phyloP scores from a whole-genome alignment of 2,329 filamentous ascomycete species.

The Pezicula rhizophila region DNA sequence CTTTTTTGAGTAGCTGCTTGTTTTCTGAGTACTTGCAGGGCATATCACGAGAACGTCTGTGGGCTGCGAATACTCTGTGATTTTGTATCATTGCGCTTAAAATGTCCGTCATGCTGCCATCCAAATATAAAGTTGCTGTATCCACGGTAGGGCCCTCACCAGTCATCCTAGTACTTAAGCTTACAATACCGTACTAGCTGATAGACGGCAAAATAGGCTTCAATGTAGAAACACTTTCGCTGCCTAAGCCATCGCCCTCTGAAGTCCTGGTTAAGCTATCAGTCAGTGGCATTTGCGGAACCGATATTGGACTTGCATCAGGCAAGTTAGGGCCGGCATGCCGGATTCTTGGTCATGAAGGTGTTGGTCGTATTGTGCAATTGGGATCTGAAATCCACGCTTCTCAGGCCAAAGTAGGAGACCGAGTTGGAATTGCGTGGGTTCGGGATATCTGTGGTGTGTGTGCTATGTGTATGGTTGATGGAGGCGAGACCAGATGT shows the following conservation, averaged over 20 bases:
- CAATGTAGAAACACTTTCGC: neutral
- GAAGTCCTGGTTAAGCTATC: conserved; percentile 9
- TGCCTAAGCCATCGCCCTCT: conserved; percentile 2
- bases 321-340: conserved; percentile 6
- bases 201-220: neutral
- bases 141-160: no score
- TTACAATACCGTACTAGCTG: no score
- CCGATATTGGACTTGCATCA: conserved; percentile 8
- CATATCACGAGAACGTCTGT: no score
- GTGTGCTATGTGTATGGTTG: conserved; percentile 31
- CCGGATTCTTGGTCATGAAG: conserved; percentile 49
- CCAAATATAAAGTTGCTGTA: no score
- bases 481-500: conserved; percentile 32
- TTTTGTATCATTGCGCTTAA: no score
- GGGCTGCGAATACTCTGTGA: no score
- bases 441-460: conserved; percentile 8
- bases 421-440: conserved; percentile 58
- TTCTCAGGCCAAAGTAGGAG: conserved; percentile 50
- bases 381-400: conserved; percentile 50
- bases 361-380: conserved; percentile 56
- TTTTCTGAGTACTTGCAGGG: no score
- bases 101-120: no score
- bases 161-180: no score
- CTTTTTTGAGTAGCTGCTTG: no score
- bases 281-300: conserved; percentile 8